These are phyloP conservation scores for Cyberlindnera euphorbiiphila DNA, from an alignment of 805 yeast species.

Conservation along the genomic window DNA sequence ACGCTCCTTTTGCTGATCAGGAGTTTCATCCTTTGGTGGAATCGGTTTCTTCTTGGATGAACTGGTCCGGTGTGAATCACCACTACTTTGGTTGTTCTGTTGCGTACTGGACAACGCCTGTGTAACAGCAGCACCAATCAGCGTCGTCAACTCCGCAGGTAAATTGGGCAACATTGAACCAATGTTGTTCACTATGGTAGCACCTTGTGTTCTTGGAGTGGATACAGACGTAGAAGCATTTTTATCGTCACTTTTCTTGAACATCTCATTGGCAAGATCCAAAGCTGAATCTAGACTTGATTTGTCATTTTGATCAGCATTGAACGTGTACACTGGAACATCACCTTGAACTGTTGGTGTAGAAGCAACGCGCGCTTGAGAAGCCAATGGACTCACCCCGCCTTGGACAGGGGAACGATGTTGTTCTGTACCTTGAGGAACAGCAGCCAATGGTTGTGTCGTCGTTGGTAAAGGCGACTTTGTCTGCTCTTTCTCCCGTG, in stretches of 20 bases:
- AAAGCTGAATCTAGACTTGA: conserved; percentile 10
- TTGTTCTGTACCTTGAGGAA: not conserved
- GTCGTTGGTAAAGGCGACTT: not conserved
- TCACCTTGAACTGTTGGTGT: not conserved
- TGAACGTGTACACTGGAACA: conserved; percentile 7
- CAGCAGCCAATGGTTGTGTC: too few species aligned
- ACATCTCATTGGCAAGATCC: conserved; percentile 12
- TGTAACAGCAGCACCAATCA: conserved; percentile 25
- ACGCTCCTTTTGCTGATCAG: conserved; percentile 45
- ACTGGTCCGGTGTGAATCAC: conserved; percentile 8
- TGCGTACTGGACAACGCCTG: conserved; percentile 19
- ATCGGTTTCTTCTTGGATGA: conserved; percentile 15
- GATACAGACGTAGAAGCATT: conserved; percentile 1
- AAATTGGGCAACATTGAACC: conserved; percentile 24
- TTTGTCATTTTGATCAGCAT: conserved; percentile 4
- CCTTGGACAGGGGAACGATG: too few species aligned
- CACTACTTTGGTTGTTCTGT: not conserved
- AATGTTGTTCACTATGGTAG: conserved; percentile 20
- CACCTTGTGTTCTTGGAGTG: conserved; percentile 17
- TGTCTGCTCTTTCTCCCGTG: not conserved
- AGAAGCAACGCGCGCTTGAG: not conserved
- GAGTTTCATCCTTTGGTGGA: conserved; percentile 24
- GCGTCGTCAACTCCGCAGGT: conserved; percentile 22
- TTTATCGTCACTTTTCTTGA: conserved; percentile 6
- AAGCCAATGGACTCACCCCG: not conserved